Conservation (phyloP, 2,329 filamentous ascomycete species). For the Colletotrichum orchidophilum region DNA sequence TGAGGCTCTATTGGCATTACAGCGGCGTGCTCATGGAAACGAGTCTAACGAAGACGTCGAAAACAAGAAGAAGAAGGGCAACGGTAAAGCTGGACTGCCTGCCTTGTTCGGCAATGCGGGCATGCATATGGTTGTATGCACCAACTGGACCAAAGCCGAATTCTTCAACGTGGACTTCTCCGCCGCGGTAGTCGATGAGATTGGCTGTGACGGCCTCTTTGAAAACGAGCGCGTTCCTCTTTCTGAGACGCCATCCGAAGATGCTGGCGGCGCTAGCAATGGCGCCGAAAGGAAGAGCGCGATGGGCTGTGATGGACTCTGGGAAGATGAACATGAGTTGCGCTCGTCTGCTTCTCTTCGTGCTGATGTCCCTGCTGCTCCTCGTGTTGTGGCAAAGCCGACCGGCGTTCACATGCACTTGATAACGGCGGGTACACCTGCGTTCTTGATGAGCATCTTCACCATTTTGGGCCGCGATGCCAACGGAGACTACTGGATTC, state of each 20-base stretch:
- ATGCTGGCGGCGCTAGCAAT: not conserved
- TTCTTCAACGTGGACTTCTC: slow-evolving; percentile 32
- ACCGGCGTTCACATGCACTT: slow-evolving; percentile 5
- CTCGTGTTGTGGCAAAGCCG: not conserved
- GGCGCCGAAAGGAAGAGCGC: not conserved
- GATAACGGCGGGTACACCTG: not conserved
- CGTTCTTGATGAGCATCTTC: not conserved
- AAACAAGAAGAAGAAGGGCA: not conserved
- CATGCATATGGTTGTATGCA: slow-evolving; percentile 33
- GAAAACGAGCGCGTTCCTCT: not conserved
- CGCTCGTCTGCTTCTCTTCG: not conserved
- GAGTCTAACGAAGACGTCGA: not conserved
- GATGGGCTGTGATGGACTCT: not conserved
- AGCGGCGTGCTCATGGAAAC: not conserved
- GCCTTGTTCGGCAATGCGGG: slow-evolving; percentile 33
- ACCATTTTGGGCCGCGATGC: slow-evolving; percentile 1
- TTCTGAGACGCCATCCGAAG: not conserved
- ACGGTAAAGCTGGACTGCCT: not conserved
- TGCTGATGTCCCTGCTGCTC: not conserved
- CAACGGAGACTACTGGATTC: not conserved
- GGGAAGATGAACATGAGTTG: not conserved
- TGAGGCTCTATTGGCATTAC: slow-evolving; percentile 4
- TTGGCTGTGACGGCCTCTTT: not conserved
- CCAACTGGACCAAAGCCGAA: slow-evolving; percentile 37
- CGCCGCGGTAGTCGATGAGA: not conserved